Conservation (phyloP, 2,329 filamentous ascomycete species). For the Diaporthe ilicicola region DNA sequence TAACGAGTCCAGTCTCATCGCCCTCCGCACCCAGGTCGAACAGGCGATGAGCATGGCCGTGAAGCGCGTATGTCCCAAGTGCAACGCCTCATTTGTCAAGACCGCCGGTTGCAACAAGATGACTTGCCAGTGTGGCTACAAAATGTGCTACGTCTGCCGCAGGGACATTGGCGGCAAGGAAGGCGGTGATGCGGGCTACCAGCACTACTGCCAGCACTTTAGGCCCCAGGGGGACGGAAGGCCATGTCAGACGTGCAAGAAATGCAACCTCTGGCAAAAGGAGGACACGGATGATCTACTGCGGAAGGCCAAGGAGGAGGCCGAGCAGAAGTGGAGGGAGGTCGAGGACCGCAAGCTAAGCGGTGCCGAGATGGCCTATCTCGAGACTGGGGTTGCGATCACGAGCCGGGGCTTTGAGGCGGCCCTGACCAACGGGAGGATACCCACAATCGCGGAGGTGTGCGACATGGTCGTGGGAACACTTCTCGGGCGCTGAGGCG, state of each 20-base stretch:
- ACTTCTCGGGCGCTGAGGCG: constrained; percentile 47
- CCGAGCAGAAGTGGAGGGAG: constrained; percentile 75
- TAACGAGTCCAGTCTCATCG: constrained; percentile 82
- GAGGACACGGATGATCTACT: constrained; percentile 77
- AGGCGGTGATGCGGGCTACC: constrained; percentile 74
- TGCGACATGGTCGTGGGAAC: constrained; percentile 56
- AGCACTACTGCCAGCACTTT: constrained; percentile 97
- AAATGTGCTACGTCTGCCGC: constrained; percentile 97
- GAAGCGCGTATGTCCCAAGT: constrained; percentile 93
- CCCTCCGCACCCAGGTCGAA: constrained; percentile 88
- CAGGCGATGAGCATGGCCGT: constrained; percentile 92
- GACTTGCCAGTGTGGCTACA: constrained; percentile 93
- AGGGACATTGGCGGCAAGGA: constrained; percentile 68
- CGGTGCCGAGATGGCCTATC: constrained; percentile 62
- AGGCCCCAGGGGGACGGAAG: constrained; percentile 78
- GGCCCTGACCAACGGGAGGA: constrained; percentile 43
- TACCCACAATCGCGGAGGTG: constrained; percentile 52
- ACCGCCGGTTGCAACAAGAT: constrained; percentile 95
- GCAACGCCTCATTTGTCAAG: constrained; percentile 93
- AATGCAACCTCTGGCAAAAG: constrained; percentile 81
- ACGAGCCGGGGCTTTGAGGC: constrained; percentile 42
- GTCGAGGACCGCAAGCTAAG: constrained; percentile 68
- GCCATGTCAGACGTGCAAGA: constrained; percentile 79
- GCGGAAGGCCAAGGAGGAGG: constrained; percentile 73
- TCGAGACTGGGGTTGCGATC: constrained; percentile 61